Evolutionary conservation across 2,329 filamentous ascomycete species (phyloP).

Genomic region (Phialophora tarda): DNA sequence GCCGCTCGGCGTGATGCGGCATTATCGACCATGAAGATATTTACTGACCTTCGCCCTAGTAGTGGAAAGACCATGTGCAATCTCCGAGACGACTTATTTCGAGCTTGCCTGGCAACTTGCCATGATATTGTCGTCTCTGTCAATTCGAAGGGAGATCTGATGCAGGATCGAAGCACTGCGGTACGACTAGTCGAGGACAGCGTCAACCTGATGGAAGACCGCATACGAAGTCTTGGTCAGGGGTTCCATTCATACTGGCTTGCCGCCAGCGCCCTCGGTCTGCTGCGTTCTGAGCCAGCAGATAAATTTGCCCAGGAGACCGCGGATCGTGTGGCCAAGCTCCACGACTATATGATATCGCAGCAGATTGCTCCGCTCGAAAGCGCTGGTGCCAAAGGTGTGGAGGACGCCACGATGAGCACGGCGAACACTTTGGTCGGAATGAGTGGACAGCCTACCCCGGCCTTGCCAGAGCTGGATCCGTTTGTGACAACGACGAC

Average conservation of each 20-base stretch:
- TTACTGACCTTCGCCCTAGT: slow-evolving; percentile 24
- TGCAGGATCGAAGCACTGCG: slow-evolving; percentile 22
- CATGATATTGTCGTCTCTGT: slow-evolving; percentile 24
- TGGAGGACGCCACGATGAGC: slow-evolving; percentile 27
- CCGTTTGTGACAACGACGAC: slow-evolving; percentile 24
- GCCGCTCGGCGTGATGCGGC: slow-evolving; percentile 39
- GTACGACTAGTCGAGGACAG: slow-evolving; percentile 39
- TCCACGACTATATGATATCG: slow-evolving; percentile 28
- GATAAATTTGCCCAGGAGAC: slow-evolving; percentile 38
- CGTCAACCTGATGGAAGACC: slow-evolving; percentile 45
- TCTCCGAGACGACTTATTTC: slow-evolving; percentile 31
- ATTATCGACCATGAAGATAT: slow-evolving; percentile 31
- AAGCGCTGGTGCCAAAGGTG: slow-evolving; percentile 4
- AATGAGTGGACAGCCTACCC: slow-evolving; percentile 22
- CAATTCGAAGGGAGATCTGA: slow-evolving; percentile 17
- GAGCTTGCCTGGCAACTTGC: slow-evolving; percentile 28
- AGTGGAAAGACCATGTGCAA: slow-evolving; percentile 22
- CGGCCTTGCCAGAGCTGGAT: slow-evolving; percentile 27
- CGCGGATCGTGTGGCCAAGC: slow-evolving; percentile 36
- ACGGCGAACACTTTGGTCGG: slow-evolving; percentile 25
- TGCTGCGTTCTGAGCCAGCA: slow-evolving; percentile 41
- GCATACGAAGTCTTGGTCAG: slow-evolving; percentile 44
- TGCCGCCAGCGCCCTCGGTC: slow-evolving; percentile 43
- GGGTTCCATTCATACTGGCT: slow-evolving; percentile 48
- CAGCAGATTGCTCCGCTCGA: slow-evolving; percentile 19